Base-by-base conservation (phyloP, 306 rosid genomes). In the Styphnolobium japonicum region DNA sequence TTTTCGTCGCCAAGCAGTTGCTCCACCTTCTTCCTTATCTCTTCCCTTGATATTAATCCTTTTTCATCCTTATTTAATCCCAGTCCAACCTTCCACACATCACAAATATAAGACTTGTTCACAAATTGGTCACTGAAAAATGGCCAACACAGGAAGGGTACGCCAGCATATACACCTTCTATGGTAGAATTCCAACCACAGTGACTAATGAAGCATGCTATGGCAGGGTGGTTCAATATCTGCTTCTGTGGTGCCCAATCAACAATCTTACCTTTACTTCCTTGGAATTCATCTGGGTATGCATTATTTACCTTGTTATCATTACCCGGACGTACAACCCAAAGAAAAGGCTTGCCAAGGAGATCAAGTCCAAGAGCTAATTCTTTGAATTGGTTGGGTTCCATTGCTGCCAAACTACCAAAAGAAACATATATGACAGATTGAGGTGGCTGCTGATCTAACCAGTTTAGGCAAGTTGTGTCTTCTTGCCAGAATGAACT, bases 141-240 rank as follows among this genome's bases (percentile, higher is more conserved):
- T 14, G 86, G 83, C 81, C 86, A 78, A 37, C 83, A 83, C 80
- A 78, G 48, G 66, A 78, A 83, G 18, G 83, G 86, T 2, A 85
- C 77, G 0, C 84, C 84, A 53, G 58, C 21, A 39, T n/a, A 19
- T 15, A 82, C 8, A 42, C 82, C 84, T 68, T 85, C 86, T 10
- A 79, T 14, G 0, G 68, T 63, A 5, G 86, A 85, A 36, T 82
- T 85, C 89, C 89, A 85, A 27, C 84, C 86, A 55, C 80, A 85
- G 2, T 85, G 88, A 16, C 81, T 73, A 7, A 85, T 9, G 67
- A 85, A 85, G 48, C 84, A 85, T 74, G 84, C 79, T 61, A 85
- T 46, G 0, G 82, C 55, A 68, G 82, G 79, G 53, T 85, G 86
- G 14, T 8, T 43, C 15, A 85, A 36, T 49, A 82, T 76, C 65